These are phyloP conservation scores for Botrytis deweyae DNA, from an alignment of 2,329 filamentous ascomycete genomes.

Conservation along the genomic window DNA sequence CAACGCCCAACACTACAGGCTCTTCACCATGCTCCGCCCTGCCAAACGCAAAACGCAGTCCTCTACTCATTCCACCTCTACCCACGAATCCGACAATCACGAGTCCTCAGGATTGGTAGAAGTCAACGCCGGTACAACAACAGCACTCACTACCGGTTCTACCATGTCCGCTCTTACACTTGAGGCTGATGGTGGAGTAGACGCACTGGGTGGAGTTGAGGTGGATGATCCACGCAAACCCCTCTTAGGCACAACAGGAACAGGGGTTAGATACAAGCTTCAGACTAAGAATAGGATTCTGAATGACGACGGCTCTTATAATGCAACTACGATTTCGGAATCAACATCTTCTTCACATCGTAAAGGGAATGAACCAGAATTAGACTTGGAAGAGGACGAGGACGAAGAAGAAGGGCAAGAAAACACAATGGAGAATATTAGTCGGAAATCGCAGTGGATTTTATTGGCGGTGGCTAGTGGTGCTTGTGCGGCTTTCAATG, in stretches of 20 bases:
- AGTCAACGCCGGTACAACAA: not conserved
- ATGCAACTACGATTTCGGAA: not conserved
- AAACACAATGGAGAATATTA: slow-evolving; percentile 38
- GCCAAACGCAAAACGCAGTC: slow-evolving; percentile 18
- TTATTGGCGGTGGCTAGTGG: slow-evolving; percentile 71
- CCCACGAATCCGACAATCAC: not conserved
- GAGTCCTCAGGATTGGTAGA: not conserved
- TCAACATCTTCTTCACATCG: slow-evolving; percentile 1
- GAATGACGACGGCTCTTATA: slow-evolving; percentile 1
- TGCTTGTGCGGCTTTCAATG: slow-evolving; percentile 76
- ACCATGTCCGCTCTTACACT: slow-evolving; percentile 1
- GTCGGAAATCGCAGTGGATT: slow-evolving; percentile 56
- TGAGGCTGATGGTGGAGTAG: slow-evolving; percentile 15
- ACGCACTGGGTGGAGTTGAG: not conserved
- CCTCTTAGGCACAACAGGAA: slow-evolving; percentile 23
- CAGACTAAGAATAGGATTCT: slow-evolving; percentile 1
- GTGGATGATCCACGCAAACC: slow-evolving; percentile 24
- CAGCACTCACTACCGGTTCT: not conserved
- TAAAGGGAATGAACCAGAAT: slow-evolving; percentile 12
- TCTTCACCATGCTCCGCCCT: slow-evolving; percentile 16
- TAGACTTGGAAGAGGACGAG: slow-evolving; percentile 9
- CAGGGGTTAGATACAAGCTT: not conserved
- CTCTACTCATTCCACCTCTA: not conserved
- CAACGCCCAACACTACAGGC: not conserved
- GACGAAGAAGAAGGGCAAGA: slow-evolving; percentile 15